Conservation (phyloP, 169 alveolate species). For the Perkinsus chesapeaki region DNA sequence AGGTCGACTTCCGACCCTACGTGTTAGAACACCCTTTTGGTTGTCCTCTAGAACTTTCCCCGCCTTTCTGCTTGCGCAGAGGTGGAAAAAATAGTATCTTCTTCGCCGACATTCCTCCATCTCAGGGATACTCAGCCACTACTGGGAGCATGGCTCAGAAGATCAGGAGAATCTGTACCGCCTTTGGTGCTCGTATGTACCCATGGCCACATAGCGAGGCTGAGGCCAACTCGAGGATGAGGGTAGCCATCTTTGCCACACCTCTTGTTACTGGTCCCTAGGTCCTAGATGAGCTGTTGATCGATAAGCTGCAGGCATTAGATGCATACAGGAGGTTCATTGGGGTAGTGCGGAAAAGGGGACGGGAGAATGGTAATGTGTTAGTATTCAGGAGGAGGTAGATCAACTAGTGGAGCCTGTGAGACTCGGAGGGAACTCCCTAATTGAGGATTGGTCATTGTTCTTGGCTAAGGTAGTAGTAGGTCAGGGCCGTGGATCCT, state of each 20-base stretch:
- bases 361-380: background rate
- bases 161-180: slow-evolving; percentile 79
- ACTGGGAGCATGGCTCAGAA: slow-evolving; percentile 57
- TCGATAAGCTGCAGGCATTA: slow-evolving; percentile 75
- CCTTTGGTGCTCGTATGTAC: slow-evolving; percentile 73
- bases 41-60: too few species aligned
- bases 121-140: background rate
- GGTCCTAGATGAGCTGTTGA: slow-evolving; percentile 57
- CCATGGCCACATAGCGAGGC: slow-evolving; percentile 67
- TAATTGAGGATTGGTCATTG: slow-evolving; percentile 84
- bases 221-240: slow-evolving; percentile 10
- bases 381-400: background rate
- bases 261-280: background rate
- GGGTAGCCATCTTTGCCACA: background rate
- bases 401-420: background rate
- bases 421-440: slow-evolving; percentile 49
- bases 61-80: too few species aligned
- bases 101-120: too few species aligned
- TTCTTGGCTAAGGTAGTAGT: slow-evolving; percentile 48
- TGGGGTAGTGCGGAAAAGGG: background rate
- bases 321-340: slow-evolving; percentile 69
- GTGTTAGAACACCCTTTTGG: too few species aligned
- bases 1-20: too few species aligned
- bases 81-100: too few species aligned
- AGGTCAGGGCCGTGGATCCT: background rate